These are phyloP conservation scores for Rosa rugosa DNA, from an alignment of 306 rosid genomes.

Conservation along the genomic window DNA sequence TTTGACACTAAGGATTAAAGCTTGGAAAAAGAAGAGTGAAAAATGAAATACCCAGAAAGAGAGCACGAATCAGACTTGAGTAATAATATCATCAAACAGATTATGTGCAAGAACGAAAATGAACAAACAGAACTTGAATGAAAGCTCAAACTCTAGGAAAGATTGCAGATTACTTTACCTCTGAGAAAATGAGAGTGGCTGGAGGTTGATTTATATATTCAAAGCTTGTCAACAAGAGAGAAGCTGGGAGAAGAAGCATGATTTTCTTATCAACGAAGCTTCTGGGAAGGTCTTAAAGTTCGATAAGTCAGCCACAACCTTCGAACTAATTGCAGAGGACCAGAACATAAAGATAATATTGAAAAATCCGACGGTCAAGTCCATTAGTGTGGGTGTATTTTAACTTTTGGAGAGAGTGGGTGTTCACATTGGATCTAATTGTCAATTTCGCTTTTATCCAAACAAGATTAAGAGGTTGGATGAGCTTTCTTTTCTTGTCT, in stretches of 20 bases:
- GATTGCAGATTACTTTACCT: not conserved
- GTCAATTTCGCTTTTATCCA: too few species aligned
- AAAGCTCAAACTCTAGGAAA: not conserved
- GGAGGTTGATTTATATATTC: not conserved
- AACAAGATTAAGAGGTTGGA: too few species aligned
- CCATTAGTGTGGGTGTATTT: not conserved
- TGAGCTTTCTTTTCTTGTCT: too few species aligned
- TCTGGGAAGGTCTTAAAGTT: not conserved
- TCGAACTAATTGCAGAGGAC: not conserved
- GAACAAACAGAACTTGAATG: not conserved
- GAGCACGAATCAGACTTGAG: slow-evolving; percentile 4
- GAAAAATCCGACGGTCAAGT: not conserved
- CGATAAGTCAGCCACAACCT: not conserved
- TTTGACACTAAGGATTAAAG: not conserved
- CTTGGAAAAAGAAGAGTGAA: not conserved
- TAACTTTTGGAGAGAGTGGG: too few species aligned
- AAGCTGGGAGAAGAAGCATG: not conserved
- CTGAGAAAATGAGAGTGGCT: not conserved
- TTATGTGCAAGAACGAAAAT: not conserved
- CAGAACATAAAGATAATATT: not conserved
- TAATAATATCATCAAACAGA: not conserved
- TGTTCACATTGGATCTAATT: too few species aligned
- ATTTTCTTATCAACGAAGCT: slow-evolving; percentile 7
- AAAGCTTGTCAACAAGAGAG: not conserved
- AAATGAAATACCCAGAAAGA: slow-evolving; percentile 8